Conservation (phyloP, 169 alveolate species). For the Toxoplasma gondii region DNA sequence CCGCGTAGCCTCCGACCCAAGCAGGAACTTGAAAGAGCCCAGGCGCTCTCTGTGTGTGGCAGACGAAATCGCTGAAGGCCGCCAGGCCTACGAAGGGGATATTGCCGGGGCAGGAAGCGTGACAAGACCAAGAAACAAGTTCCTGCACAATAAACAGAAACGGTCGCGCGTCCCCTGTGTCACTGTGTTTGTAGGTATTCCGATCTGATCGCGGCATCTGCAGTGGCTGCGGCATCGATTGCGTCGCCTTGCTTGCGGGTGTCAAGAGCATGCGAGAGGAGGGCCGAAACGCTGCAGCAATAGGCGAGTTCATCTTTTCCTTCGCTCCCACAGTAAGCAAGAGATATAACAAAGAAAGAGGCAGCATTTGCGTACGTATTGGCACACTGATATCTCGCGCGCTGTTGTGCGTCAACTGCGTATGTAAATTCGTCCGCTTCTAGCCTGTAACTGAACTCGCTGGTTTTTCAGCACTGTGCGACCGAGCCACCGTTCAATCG, state of each 20-base stretch:
- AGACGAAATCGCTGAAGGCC: too few relatives aligned
- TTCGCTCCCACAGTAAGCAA: constrained; percentile 17
- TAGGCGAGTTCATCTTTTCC: constrained; percentile 23
- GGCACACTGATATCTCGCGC: not conserved
- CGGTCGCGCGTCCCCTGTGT: too few relatives aligned
- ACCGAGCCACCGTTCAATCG: too few relatives aligned
- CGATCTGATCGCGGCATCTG: constrained; percentile 32
- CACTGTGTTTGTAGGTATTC: not conserved
- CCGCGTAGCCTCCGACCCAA: too few relatives aligned
- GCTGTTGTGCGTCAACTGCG: not conserved
- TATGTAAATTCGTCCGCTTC: not conserved
- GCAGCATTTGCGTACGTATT: not conserved
- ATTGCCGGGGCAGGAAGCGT: too few relatives aligned
- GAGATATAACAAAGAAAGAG: not conserved
- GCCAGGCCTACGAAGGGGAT: too few relatives aligned
- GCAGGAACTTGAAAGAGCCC: too few relatives aligned
- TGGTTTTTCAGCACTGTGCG: not conserved
- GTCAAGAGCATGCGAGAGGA: not conserved
- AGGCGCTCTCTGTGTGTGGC: too few relatives aligned
- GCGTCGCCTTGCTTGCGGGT: not conserved
- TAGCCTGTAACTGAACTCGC: not conserved
- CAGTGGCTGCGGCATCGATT: constrained; percentile 34
- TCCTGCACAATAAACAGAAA: too few relatives aligned
- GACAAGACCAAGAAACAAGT: too few relatives aligned
- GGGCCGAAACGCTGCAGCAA: not conserved